A percentile compares a stretch with the other conserved stretches of the same genome.
Evolutionary conservation across 345 rosid genomes (phyloP).

Genomic region (Viola odorata): DNA sequence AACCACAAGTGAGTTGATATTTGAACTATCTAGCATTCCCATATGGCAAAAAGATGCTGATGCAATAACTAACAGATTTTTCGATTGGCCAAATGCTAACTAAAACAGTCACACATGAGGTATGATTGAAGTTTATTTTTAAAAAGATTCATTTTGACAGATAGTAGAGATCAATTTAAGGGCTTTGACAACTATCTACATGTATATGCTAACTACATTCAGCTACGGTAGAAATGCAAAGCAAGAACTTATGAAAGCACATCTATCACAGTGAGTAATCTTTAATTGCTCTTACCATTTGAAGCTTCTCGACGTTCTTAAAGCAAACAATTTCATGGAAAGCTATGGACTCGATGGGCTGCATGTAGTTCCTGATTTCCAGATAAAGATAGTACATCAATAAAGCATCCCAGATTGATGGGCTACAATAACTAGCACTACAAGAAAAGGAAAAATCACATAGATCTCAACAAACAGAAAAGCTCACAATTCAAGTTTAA

Average conservation of each 20-base stretch:
- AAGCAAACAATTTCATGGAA: constrained; percentile 80
- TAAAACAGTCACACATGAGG: too few species aligned
- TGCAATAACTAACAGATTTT: too few species aligned
- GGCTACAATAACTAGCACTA: background rate
- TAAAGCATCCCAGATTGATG: background rate
- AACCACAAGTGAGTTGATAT: too few species aligned
- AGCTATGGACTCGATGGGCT: constrained; percentile 62
- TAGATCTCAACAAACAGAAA: background rate
- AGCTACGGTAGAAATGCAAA: background rate
- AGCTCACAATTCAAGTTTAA: background rate
- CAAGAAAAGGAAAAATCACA: background rate
- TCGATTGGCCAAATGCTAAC: too few species aligned
- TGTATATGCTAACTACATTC: too few species aligned
- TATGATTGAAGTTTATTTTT: too few species aligned
- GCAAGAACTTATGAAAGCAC: constrained; percentile 3
- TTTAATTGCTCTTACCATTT: constrained; percentile 45
- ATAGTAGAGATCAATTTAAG: too few species aligned
- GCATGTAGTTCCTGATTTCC: constrained; percentile 61
- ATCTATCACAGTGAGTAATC: constrained; percentile 1
- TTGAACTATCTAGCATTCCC: too few species aligned
- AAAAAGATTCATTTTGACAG: too few species aligned
- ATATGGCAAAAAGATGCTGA: too few species aligned
- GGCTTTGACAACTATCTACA: too few species aligned
- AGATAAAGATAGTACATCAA: constrained; percentile 3
- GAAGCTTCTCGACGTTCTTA: constrained; percentile 63